Evolutionary conservation across 768 basidiomycete genomes (phyloP).

Genomic region (Boletus insuetus): DNA sequence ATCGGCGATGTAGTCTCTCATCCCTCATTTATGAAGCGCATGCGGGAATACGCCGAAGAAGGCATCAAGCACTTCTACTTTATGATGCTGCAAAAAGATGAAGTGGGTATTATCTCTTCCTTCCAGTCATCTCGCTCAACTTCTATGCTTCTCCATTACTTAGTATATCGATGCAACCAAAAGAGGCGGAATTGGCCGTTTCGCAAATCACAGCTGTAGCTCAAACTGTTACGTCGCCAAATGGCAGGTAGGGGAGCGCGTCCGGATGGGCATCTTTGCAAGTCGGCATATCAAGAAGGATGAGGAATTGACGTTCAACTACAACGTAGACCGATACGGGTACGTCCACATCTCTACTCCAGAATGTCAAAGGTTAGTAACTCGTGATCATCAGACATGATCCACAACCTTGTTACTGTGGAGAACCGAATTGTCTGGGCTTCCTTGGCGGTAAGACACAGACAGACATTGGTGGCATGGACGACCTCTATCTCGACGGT

Average conservation of each 20-base stretch:
- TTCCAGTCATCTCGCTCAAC: background rate
- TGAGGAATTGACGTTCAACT: slow-evolving; percentile 97
- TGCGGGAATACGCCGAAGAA: slow-evolving; percentile 90
- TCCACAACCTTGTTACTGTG: slow-evolving; percentile 92
- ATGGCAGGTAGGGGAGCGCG: slow-evolving; percentile 87
- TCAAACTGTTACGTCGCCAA: slow-evolving; percentile 98
- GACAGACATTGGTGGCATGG: slow-evolving; percentile 92
- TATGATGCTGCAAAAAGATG: slow-evolving; percentile 98
- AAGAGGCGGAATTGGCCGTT: slow-evolving; percentile 92
- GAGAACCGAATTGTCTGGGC: slow-evolving; percentile 92
- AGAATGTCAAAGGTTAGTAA: background rate
- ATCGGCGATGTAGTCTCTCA: slow-evolving; percentile 94
- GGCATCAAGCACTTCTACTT: slow-evolving; percentile 98
- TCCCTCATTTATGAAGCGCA: slow-evolving; percentile 83
- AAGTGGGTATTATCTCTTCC: slow-evolving; percentile 50
- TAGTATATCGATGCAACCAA: slow-evolving; percentile 99
- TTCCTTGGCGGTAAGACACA: slow-evolving; percentile 98
- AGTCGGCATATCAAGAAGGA: slow-evolving; percentile 70
- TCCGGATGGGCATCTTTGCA: slow-evolving; percentile 99
- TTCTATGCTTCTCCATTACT: background rate
- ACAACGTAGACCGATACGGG: slow-evolving; percentile 99
- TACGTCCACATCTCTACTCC: slow-evolving; percentile 36
- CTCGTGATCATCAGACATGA: slow-evolving; percentile 61
- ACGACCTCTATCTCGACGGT: slow-evolving; percentile 94
- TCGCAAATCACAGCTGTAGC: slow-evolving; percentile 96